phyloP scores from a whole-genome alignment of 148 eudicot species.

The Fallopia convolvulus region DNA sequence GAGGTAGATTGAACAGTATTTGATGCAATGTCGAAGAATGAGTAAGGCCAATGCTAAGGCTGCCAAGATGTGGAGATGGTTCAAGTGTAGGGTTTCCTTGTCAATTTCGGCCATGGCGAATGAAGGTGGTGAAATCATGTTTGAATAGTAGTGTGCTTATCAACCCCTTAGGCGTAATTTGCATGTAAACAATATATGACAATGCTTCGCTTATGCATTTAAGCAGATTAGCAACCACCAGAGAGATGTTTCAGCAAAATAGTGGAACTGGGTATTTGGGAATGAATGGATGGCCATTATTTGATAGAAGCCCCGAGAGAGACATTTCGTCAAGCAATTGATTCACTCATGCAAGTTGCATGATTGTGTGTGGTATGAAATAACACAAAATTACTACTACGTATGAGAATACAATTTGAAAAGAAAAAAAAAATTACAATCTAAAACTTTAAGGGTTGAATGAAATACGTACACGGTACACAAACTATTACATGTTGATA shows the following conservation, averaged over 20 bases:
- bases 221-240: background rate
- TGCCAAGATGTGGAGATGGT: background rate
- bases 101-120: background rate
- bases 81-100: background rate
- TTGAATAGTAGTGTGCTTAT: background rate
- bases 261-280: background rate
- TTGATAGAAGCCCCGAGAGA: background rate
- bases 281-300: background rate
- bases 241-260: background rate
- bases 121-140: background rate
- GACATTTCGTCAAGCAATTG: background rate
- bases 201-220: background rate
- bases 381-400: background rate
- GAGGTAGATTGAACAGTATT: constrained; percentile 18
- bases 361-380: background rate
- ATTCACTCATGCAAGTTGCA: background rate
- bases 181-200: too few relatives aligned
- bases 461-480: too few relatives aligned
- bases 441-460: too few relatives aligned
- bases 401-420: too few relatives aligned
- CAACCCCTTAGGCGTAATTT: background rate
- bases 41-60: background rate
- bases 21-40: background rate
- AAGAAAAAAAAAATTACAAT: too few relatives aligned
- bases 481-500: too few relatives aligned